Evolutionary conservation across 2,329 filamentous ascomycete species (phyloP), one percentile per base, ranked within the genome.

Genomic region (Apiospora koreana): DNA sequence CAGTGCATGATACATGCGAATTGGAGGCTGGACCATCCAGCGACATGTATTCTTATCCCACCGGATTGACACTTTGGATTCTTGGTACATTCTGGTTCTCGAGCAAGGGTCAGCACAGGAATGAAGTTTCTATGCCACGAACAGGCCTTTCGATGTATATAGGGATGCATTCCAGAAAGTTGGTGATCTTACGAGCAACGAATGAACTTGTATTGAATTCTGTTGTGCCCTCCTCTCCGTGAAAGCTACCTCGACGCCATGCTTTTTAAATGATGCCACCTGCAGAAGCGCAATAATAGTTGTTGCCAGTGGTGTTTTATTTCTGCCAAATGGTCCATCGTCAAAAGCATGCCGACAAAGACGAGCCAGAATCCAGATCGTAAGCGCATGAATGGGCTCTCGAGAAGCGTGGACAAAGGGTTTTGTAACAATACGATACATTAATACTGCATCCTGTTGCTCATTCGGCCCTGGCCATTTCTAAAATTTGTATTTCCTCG

Each of bases 31-130:
- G 41, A 28, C 31, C 18, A 14, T 62, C 21, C 54, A 38, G 31
- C 31, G 54, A n/a, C 7, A 12, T 62, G 54, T 23, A 62, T 62
- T 62, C 54, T 38, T 38, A 18, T 38, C 50, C 48, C 28, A 62
- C 31, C 54, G 9, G 8, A 62, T 38, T n/a, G 18, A 38, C 31
- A 38, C 54, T 62, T 62, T 62, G 54, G 54, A 6, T n/a, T 62
- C 31, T 62, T 62, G 54, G 54, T 7, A 62, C 50, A 62, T 62
- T 62, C 54, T 62, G 54, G 54, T 38, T 62, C 54, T 62, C 54
- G 10, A 62, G 21, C 28, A 35, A n/a, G 8, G 54, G 54, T 38
- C 54, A 35, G 31, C 21, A 54, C 10, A 12, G 28, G 21, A 38
- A n/a, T n/a, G 31, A 8, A 18, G 18, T 62, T 14, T 14, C 18